Percentiles rank a stretch among this genome's conserved stretches.
Evolutionary conservation across 441 rosid species (phyloP).

Genomic region (Brassica balearica): DNA sequence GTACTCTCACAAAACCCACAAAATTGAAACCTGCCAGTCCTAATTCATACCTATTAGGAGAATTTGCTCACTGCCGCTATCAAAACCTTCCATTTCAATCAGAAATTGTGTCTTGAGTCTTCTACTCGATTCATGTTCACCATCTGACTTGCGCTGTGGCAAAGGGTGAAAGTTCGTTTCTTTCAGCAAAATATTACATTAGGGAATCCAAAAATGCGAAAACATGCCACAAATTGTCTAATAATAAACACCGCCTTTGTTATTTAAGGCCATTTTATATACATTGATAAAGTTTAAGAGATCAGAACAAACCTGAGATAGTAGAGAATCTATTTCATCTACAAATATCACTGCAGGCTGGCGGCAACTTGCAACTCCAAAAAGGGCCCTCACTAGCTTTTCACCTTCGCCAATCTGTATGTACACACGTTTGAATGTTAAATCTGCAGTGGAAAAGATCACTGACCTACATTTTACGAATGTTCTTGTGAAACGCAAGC

Average conservation of each 20-base stretch:
- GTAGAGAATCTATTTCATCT: constrained; percentile 94
- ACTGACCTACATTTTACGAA: constrained; percentile 1
- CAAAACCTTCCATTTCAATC: constrained; percentile 98
- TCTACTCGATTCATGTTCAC: constrained; percentile 97
- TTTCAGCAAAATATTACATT: constrained; percentile 21
- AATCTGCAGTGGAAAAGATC: not conserved
- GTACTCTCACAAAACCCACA: constrained; percentile 19
- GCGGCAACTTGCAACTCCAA: constrained; percentile 96
- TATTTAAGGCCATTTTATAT: not conserved
- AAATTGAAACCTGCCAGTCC: not conserved
- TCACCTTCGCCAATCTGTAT: constrained; percentile 97
- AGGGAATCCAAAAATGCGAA: constrained; percentile 18
- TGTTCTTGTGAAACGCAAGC: not conserved
- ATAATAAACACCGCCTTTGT: not conserved
- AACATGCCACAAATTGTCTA: constrained; percentile 59
- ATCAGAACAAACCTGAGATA: constrained; percentile 75
- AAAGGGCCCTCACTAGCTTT: constrained; percentile 96
- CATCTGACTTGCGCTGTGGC: constrained; percentile 93
- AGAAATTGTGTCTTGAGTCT: constrained; percentile 95
- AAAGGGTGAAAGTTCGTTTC: constrained; percentile 21
- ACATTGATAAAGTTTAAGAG: not conserved
- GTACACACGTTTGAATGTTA: constrained; percentile 13
- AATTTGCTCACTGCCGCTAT: constrained; percentile 85
- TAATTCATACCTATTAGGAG: constrained; percentile 85
- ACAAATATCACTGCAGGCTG: constrained; percentile 99